Evolutionary conservation across 257 asterid species (phyloP), one percentile per base, ranked within the genome.

Genomic region (Plantago ovata): DNA sequence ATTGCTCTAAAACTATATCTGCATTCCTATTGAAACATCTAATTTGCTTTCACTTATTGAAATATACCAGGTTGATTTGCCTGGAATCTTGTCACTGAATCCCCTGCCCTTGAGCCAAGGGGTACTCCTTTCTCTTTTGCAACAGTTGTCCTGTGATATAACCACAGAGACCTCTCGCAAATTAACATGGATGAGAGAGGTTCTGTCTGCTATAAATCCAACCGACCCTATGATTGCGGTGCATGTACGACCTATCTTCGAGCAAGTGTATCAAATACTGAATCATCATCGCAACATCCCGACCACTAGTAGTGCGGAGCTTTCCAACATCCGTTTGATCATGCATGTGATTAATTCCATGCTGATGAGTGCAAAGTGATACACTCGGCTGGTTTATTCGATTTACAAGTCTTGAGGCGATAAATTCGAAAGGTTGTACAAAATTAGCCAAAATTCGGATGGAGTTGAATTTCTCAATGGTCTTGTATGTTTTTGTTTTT

Each of bases 91-190:
- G 79, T 65, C 85, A 1, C 63, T 56, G 88, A 84, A 67, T 68
- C 99, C 99, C 9, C 74, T 84, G 1, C 94, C 97, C 10, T 61
- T 93, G 76, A 84, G 99, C 70, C 97, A 89, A 82, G 99, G 99
- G 20, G 97, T 93, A 44, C 87, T 93, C 57, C 87, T 93, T 38
- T 93, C 96, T 45, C 95, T 93, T 51, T 72, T 89, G 22, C 99
- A 93, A 76, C 97, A 93, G 68, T 63, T 91, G 69, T 80, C 96
- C 6, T 93, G 97, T 66, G 96, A 86, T 68, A 75, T 86, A 24
- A 64, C 70, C 77, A 81, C 75, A 13, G 99, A 89, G 41, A 73
- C 89, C 0, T 58, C 80, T 8, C 78, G 79, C 42, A 93, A 93
- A 55, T 71, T 93, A 53, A 75, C 77, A 1, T 93, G 97, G 97